Conservation (phyloP, 2,329 filamentous ascomycete genomes). For the Peltaster fructicola region DNA sequence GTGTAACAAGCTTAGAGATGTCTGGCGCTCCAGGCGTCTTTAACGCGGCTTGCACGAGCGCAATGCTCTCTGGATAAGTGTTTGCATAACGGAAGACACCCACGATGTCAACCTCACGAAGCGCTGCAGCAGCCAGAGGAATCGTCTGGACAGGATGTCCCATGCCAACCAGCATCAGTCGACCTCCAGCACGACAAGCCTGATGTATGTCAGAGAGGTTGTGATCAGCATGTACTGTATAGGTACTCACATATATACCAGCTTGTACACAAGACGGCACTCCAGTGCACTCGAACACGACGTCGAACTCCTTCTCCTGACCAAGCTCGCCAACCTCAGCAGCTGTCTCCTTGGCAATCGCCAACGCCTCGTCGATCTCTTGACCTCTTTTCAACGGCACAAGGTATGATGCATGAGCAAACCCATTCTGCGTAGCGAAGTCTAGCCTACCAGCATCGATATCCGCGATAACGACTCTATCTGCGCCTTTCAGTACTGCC, state of each 20-base stretch:
- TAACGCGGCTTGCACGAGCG: conserved; percentile 30
- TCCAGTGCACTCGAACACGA: conserved; percentile 61
- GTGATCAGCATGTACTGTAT: too few relatives aligned
- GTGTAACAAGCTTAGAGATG: conserved; percentile 56
- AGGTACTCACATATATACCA: conserved; percentile 45
- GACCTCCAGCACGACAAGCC: too few relatives aligned
- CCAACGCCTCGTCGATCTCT: conserved; percentile 35
- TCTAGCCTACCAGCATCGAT: conserved; percentile 39
- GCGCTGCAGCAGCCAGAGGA: conserved; percentile 52
- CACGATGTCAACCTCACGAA: conserved; percentile 62
- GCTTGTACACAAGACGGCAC: conserved; percentile 60
- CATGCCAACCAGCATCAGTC: conserved; percentile 64
- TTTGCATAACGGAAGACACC: conserved; percentile 65
- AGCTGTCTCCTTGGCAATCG: conserved; percentile 33
- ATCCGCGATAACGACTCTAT: conserved; percentile 41
- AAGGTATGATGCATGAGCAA: conserved; percentile 28
- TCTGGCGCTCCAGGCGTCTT: conserved; percentile 36
- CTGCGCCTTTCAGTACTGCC: conserved; percentile 34
- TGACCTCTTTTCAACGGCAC: conserved; percentile 30
- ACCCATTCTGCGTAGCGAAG: conserved; percentile 35
- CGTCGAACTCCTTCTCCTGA: conserved; percentile 40
- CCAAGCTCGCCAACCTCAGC: conserved; percentile 23
- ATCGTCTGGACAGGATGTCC: conserved; percentile 59
- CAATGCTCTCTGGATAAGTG: conserved; percentile 55
- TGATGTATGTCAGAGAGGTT: too few relatives aligned